phyloP scores from a whole-genome alignment of 1,284 basidiomycete genomes.

The Sporisorium scitamineum region DNA sequence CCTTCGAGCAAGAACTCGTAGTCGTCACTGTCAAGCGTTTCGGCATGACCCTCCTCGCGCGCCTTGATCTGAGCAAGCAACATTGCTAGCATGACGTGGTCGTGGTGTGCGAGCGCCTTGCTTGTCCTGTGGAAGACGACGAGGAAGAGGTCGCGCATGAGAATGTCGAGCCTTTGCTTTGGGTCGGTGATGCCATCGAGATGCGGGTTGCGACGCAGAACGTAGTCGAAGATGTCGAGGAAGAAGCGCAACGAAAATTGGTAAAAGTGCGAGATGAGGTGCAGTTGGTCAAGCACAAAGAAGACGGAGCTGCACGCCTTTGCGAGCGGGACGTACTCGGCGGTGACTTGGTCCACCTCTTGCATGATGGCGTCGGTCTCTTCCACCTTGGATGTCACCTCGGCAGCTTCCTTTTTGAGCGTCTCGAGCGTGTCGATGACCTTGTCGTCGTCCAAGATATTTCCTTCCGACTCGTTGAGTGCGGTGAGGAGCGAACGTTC shows the following conservation, averaged over 20 bases:
- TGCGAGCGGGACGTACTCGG: constrained; percentile 92
- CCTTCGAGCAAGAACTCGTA: constrained; percentile 90
- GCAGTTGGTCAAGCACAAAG: constrained; percentile 95
- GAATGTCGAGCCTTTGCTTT: constrained; percentile 79
- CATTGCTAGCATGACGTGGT: constrained; percentile 90
- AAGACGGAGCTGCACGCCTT: constrained; percentile 97
- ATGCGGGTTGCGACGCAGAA: constrained; percentile 91
- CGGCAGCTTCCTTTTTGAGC: constrained; percentile 95
- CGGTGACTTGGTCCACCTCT: constrained; percentile 94
- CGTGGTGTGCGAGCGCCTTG: constrained; percentile 87
- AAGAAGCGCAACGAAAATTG: constrained; percentile 98
- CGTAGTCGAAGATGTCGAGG: constrained; percentile 96
- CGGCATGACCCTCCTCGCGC: constrained; percentile 70
- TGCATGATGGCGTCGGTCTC: constrained; percentile 96
- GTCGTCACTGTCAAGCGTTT: constrained; percentile 79
- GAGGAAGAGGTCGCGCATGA: constrained; percentile 92
- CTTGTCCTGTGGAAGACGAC: constrained; percentile 90
- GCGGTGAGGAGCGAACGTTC: constrained; percentile 94
- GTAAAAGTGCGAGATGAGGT: constrained; percentile 96
- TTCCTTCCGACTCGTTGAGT: constrained; percentile 94
- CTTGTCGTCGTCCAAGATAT: constrained; percentile 98
- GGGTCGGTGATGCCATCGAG: constrained; percentile 83
- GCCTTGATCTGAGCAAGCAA: constrained; percentile 90
- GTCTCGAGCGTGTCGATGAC: constrained; percentile 97
- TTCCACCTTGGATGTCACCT: constrained; percentile 95